Percentiles rank a stretch among this genome's conserved stretches.
phyloP scores from a whole-genome alignment of 2,329 filamentous ascomycete genomes.

The Beauveria caledonica region DNA sequence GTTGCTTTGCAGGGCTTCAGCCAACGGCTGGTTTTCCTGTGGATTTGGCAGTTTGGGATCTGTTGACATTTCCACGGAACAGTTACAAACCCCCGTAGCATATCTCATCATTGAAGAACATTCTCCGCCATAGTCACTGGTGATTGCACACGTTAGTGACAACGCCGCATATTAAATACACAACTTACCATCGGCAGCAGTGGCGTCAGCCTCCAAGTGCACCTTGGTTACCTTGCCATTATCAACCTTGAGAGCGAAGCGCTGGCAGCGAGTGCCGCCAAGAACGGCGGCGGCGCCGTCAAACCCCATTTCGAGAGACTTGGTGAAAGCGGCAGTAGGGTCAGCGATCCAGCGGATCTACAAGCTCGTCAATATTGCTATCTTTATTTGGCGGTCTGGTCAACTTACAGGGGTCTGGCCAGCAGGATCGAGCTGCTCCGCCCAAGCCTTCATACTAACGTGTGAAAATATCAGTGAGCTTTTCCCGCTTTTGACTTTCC shows the following conservation, averaged over 20 bases:
- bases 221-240: conserved; percentile 76
- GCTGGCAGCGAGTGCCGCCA: conserved; percentile 74
- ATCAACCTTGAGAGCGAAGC: conserved; percentile 77
- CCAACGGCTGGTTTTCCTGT: not conserved
- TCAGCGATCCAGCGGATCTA: conserved; percentile 87
- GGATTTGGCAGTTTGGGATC: not conserved
- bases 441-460: conserved; percentile 82
- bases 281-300: conserved; percentile 67
- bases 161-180: not conserved
- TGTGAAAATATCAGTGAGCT: not conserved
- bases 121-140: conserved; percentile 44
- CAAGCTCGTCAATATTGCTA: not conserved
- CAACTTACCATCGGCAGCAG: conserved; percentile 62
- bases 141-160: conserved; percentile 15
- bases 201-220: conserved; percentile 83
- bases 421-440: conserved; percentile 63
- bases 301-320: conserved; percentile 75
- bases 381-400: no score
- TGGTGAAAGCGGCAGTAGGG: conserved; percentile 69
- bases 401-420: conserved; percentile 65
- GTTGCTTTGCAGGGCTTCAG: not conserved
- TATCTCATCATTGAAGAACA: conserved; percentile 30
- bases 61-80: not conserved
- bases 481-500: not conserved
- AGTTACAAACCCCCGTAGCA: not conserved